phyloP scores from a whole-genome alignment of 139 green algal species.

The Zygnema cylindricum region DNA sequence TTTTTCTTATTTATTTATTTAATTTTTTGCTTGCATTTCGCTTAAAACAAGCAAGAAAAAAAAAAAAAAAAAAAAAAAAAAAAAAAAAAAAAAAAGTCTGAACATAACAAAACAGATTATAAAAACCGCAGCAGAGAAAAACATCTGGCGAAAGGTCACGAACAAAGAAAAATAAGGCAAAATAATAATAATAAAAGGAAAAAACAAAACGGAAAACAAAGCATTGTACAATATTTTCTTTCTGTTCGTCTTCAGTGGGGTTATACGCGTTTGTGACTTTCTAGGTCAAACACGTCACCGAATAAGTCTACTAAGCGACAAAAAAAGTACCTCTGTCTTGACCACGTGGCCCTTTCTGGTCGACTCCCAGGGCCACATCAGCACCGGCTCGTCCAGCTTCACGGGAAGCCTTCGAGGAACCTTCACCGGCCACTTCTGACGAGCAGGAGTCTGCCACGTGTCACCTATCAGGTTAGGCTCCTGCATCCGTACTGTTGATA shows the following conservation, averaged over 20 bases:
- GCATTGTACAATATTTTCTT: neutral
- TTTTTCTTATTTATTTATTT: neutral
- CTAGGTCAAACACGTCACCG: neutral
- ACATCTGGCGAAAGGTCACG: too few relatives aligned
- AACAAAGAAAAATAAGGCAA: neutral
- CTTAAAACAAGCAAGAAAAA: neutral
- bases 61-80: neutral
- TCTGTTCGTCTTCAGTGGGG: neutral
- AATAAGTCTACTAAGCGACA: too few relatives aligned
- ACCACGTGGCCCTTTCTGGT: neutral
- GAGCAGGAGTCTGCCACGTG: neutral
- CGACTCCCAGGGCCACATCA: neutral
- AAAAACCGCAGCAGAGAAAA: too few relatives aligned
- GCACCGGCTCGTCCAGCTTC: neutral
- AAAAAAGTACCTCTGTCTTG: neutral
- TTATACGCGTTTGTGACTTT: neutral
- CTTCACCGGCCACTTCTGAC: neutral
- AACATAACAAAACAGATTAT: conserved; percentile 6
- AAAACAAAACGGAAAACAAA: neutral
- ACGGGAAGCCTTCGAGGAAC: neutral
- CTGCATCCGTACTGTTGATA: too few relatives aligned
- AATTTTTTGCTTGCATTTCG: neutral
- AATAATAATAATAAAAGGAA: neutral
- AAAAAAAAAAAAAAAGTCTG: neutral
- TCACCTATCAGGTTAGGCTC: neutral